These are phyloP conservation scores for Postia placenta DNA, from an alignment of 768 basidiomycete species.

Conservation along the genomic window DNA sequence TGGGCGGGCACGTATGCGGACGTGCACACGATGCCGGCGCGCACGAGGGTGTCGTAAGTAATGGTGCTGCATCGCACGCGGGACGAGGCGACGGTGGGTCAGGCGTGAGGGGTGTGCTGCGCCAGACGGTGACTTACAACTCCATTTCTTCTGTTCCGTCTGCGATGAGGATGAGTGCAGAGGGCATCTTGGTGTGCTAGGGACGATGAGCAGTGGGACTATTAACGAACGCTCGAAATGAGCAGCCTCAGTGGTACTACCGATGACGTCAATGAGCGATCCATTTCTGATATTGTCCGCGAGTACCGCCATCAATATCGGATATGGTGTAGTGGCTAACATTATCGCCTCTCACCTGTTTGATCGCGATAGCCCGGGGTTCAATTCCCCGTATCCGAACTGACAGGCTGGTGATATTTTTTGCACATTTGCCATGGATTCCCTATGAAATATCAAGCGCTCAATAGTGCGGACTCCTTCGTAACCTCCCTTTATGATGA, in stretches of 20 bases:
- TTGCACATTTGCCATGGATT: neutral
- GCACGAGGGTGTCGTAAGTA: constrained; percentile 75
- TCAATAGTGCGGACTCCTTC: neutral
- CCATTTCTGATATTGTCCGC: neutral
- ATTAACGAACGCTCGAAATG: neutral
- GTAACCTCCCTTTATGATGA: neutral
- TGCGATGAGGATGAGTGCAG: constrained; percentile 69
- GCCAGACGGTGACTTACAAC: constrained; percentile 51
- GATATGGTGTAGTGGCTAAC: neutral
- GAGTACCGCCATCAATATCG: neutral
- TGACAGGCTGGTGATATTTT: neutral
- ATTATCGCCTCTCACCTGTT: neutral
- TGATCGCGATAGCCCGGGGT: neutral
- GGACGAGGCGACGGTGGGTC: neutral
- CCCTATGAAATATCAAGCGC: neutral
- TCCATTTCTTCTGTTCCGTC: constrained; percentile 89
- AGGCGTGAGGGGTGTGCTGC: neutral
- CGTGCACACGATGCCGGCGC: constrained; percentile 59
- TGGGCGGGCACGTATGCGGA: constrained; percentile 52
- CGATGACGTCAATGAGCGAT: neutral
- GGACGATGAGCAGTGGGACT: neutral
- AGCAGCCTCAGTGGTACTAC: neutral
- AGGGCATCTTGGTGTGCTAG: constrained; percentile 26
- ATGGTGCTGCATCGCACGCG: constrained; percentile 51
- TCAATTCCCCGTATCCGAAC: no score